Evolutionary conservation across 352 stramenopile species (phyloP).

Genomic region (Phytophthora aleatoria): DNA sequence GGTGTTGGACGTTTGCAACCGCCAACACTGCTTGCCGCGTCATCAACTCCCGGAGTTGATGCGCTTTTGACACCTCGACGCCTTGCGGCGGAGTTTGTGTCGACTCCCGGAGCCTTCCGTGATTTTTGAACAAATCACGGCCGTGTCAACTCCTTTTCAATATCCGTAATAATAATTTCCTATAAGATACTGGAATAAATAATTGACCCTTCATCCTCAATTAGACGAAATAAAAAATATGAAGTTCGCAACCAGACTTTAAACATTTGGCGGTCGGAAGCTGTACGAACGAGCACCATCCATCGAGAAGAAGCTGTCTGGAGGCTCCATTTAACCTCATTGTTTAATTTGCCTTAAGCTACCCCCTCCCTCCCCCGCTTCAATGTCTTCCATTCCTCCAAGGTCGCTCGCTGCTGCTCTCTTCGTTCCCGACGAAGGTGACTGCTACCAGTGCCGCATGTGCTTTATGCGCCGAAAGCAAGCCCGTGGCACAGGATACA

Average conservation of each 20-base stretch:
- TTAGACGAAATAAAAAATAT: background rate
- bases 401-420: too few species aligned
- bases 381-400: too few species aligned
- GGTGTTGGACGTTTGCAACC: too few species aligned
- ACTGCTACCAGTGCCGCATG: too few species aligned
- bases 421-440: too few species aligned
- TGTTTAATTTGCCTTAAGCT: background rate
- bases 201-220: conserved; percentile 5
- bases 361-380: background rate
- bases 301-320: background rate
- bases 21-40: too few species aligned
- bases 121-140: too few species aligned
- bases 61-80: too few species aligned
- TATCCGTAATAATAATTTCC: conserved; percentile 7
- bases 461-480: conserved; percentile 7
- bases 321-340: background rate
- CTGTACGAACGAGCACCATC: background rate
- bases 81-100: too few species aligned
- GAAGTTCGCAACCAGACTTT: background rate
- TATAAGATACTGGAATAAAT: background rate
- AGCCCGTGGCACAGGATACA: conserved; percentile 6
- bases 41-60: too few species aligned
- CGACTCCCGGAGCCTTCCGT: too few species aligned
- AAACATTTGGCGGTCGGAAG: background rate
- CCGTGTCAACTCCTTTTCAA: background rate